These are phyloP conservation scores for Fusarium pseudograminearum DNA, from an alignment of 2,329 filamentous ascomycete genomes.

Conservation along the genomic window DNA sequence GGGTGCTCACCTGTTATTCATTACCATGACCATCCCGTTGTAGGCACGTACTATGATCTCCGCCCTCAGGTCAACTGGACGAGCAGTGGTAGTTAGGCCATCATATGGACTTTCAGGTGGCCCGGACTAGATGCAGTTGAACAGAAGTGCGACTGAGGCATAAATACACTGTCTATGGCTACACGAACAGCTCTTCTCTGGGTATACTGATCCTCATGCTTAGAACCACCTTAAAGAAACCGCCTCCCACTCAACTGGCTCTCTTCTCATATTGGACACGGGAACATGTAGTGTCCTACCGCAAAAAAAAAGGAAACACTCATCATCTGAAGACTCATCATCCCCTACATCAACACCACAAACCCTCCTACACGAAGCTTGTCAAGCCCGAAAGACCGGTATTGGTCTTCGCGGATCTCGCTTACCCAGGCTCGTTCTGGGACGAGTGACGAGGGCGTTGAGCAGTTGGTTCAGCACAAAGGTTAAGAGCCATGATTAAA, in stretches of 20 bases:
- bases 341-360: conserved; percentile 53
- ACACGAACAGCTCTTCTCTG: conserved; percentile 33
- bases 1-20: conserved; percentile 73
- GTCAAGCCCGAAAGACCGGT: conserved; percentile 67
- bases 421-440: conserved; percentile 51
- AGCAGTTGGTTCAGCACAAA: conserved; percentile 66
- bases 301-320: conserved; percentile 51
- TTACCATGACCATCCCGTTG: conserved; percentile 78
- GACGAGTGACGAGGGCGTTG: conserved; percentile 65
- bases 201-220: not conserved
- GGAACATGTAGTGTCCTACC: conserved; percentile 68
- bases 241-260: conserved; percentile 65
- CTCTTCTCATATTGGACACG: conserved; percentile 72
- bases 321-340: conserved; percentile 50
- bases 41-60: conserved; percentile 76
- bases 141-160: conserved; percentile 72
- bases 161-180: conserved; percentile 71
- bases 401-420: conserved; percentile 66
- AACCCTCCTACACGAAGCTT: conserved; percentile 63
- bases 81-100: conserved; percentile 73
- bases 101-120: conserved; percentile 72
- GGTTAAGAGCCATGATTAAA: conserved; percentile 67
- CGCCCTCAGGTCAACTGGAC: conserved; percentile 75
- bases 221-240: conserved; percentile 73
- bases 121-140: conserved; percentile 65